Conservation (phyloP, 139 green algal genomes). For the Asterochloris erici region DNA sequence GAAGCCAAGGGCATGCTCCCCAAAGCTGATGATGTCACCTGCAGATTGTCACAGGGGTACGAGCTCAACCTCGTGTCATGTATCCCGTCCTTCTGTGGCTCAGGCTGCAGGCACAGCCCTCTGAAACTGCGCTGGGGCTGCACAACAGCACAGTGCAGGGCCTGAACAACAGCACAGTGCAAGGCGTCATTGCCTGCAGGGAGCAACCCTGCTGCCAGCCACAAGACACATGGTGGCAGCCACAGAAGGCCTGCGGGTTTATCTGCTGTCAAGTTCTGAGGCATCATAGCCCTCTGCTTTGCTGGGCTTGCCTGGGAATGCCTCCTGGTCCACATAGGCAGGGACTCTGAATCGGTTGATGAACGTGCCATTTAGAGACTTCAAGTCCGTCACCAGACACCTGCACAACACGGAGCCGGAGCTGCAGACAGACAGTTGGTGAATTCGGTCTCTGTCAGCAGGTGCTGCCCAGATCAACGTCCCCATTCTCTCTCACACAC, state of each 20-base stretch:
- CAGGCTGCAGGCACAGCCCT: too few species aligned
- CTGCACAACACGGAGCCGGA: background rate
- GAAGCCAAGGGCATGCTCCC: conserved; percentile 28
- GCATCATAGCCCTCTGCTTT: too few species aligned
- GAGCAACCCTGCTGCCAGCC: too few species aligned
- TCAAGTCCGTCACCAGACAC: conserved; percentile 37
- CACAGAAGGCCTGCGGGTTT: too few species aligned
- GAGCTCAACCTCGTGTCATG: conserved; percentile 5
- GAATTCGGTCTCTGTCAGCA: background rate
- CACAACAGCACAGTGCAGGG: too few species aligned
- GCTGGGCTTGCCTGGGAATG: background rate
- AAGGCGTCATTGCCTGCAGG: too few species aligned
- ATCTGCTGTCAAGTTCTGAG: too few species aligned
- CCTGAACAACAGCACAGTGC: too few species aligned
- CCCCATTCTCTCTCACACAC: too few species aligned
- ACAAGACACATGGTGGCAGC: too few species aligned
- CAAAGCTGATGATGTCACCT: conserved; percentile 35
- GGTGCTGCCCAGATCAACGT: background rate
- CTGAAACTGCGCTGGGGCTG: too few species aligned
- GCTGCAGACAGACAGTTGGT: background rate
- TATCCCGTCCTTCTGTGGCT: conserved; percentile 1
- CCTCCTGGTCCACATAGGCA: background rate
- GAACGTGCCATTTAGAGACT: conserved; percentile 37
- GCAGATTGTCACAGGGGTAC: conserved; percentile 1
- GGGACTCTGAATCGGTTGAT: conserved; percentile 29